Evolutionary conservation across 345 rosid genomes (phyloP), one percentile per base, ranked within the genome.

Genomic region (Pistacia atlantica): DNA sequence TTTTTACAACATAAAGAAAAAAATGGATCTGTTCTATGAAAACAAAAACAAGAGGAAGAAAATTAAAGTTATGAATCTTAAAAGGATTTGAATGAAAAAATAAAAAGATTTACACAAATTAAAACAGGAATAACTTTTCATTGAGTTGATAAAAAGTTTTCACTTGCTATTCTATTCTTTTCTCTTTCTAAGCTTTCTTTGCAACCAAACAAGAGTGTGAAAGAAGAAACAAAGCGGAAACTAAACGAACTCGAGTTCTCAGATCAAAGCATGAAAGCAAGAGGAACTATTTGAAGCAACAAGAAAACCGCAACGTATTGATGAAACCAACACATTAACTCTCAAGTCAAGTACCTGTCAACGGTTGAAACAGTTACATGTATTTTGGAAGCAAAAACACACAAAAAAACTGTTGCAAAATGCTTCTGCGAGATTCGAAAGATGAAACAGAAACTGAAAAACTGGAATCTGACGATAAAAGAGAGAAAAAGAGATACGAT

Each of bases 291-390:
- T 49, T 31, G 6, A 22, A 67, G 38, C 38, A 38, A 63, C 38
- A 51, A 20, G 2, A 78, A 28, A 62, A 48, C 16, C 0, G 49
- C 45, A 75, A 64, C 56, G 60, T 62, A 69, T 72, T 72, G 31
- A 59, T 38, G 68, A 67, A 60, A 56, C 65, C 55, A 64, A 74
- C 58, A 65, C 61, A 25, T 31, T 28, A 75, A 67, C n/a, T 69
- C 58, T 33, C 18, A 73, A 11, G 13, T 20, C 13, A 37, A 20
- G 35, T 75, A 83, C 69, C 63, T 38, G 33, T n/a, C 3, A n/a
- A 25, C 17, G 51, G 78, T 65, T 17, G 69, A 69, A 38, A 33
- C 79, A 67, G 71, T 78, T 78, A 69, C 79, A 75, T 46, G 76
- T 52, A 45, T n/a, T 55, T 28, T 22, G 48, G 20, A 61, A 71